Percentiles rank a stretch among this genome's conserved stretches.
These are phyloP conservation scores for Dalbergia cultrata DNA, from an alignment of 306 rosid species.

Conservation along the genomic window DNA sequence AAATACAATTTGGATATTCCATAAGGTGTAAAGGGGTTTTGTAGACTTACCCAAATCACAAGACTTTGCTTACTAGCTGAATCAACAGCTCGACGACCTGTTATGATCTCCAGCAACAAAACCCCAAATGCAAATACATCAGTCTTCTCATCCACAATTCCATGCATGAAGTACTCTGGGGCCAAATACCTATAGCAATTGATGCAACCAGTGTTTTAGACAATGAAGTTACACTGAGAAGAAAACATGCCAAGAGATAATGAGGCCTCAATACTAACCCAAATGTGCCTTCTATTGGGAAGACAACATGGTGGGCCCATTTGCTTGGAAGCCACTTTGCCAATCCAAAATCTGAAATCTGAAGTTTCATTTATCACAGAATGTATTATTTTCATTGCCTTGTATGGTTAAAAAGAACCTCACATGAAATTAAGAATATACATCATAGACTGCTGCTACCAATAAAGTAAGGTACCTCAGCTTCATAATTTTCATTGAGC, in stretches of 20 bases:
- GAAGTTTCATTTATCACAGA: conserved; percentile 17
- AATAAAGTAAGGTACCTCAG: conserved; percentile 62
- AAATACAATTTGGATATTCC: conserved; percentile 1
- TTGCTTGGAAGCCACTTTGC: conserved; percentile 98
- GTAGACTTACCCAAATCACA: conserved; percentile 78
- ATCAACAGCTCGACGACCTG: conserved; percentile 97
- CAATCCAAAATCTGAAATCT: conserved; percentile 97
- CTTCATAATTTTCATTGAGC: conserved; percentile 70
- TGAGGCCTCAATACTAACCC: conserved; percentile 68
- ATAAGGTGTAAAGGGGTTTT: not conserved
- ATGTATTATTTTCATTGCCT: not conserved
- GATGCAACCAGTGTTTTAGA: conserved; percentile 24
- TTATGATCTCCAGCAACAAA: conserved; percentile 83
- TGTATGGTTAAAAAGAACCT: conserved; percentile 12
- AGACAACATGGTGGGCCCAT: conserved; percentile 94
- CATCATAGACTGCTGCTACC: not conserved
- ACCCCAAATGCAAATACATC: conserved; percentile 97
- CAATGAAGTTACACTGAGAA: conserved; percentile 22
- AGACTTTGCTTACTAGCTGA: conserved; percentile 82
- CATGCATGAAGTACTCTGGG: conserved; percentile 98
- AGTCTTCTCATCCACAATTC: conserved; percentile 89
- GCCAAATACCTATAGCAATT: conserved; percentile 77
- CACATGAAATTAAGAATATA: not conserved
- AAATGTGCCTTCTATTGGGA: conserved; percentile 98
- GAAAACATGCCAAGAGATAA: not conserved